A percentile compares a stretch with the other conserved stretches of the same genome.
Evolutionary conservation across 2,329 filamentous ascomycete species (phyloP).

Genomic region (Xylariaceae sp.): DNA sequence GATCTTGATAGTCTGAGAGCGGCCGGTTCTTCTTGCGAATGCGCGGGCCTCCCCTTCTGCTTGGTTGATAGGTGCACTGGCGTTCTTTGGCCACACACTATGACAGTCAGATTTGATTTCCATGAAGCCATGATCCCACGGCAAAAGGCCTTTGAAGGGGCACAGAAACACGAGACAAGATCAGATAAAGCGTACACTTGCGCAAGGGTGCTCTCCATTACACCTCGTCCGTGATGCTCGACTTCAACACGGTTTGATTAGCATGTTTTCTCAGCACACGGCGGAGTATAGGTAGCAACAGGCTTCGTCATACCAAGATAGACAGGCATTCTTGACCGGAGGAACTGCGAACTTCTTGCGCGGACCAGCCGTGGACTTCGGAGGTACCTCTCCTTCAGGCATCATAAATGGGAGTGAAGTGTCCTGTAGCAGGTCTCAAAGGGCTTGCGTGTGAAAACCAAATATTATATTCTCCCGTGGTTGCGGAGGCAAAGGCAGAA

Average conservation of each 20-base stretch:
- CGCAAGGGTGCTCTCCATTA: constrained; percentile 40
- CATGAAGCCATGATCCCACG: constrained; percentile 5
- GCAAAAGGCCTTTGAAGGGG: constrained; percentile 4
- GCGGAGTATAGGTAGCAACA: constrained; percentile 1
- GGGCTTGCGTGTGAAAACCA: too few relatives aligned
- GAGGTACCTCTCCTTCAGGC: constrained; percentile 19
- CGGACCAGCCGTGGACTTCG: constrained; percentile 14
- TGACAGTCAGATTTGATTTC: constrained; percentile 13
- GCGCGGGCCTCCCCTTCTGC: constrained; percentile 38
- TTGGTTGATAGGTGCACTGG: constrained; percentile 40
- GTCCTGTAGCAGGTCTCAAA: too few relatives aligned
- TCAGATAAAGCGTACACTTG: constrained; percentile 32
- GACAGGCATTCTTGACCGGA: constrained; percentile 46
- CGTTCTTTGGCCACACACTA: constrained; percentile 37
- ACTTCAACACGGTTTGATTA: constrained; percentile 23
- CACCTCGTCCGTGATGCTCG: constrained; percentile 42
- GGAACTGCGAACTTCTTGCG: constrained; percentile 41
- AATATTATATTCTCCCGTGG: too few relatives aligned
- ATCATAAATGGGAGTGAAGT: constrained; percentile 7
- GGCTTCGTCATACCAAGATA: constrained; percentile 39
- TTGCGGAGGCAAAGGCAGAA: too few relatives aligned
- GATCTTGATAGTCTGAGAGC: constrained; percentile 24
- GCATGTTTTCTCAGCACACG: constrained; percentile 2
- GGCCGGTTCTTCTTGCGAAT: constrained; percentile 35
- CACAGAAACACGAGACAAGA: not conserved